phyloP scores from a whole-genome alignment of 352 stramenopile genomes.

The Saprolegnia diclina region DNA sequence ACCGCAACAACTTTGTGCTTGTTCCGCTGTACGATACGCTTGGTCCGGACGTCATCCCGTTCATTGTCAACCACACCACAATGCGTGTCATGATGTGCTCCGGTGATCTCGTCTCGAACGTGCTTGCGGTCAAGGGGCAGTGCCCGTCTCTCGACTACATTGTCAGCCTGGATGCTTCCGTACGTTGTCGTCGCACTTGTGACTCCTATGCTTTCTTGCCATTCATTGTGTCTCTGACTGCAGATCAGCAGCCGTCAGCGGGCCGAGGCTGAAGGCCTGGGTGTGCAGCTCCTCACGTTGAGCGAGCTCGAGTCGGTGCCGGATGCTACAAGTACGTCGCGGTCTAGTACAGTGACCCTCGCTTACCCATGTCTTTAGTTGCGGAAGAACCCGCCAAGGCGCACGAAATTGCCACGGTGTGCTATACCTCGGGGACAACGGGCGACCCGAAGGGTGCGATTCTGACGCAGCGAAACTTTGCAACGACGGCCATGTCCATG shows the following conservation, averaged over 20 bases:
- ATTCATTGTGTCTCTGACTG: neutral
- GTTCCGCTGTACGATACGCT: conserved; percentile 81
- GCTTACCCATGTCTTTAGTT: conserved; percentile 28
- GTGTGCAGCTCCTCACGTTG: conserved; percentile 15
- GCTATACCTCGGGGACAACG: conserved; percentile 95
- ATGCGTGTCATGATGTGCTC: conserved; percentile 50
- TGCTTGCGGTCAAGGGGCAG: conserved; percentile 47
- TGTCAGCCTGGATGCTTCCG: conserved; percentile 16
- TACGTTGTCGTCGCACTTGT: neutral
- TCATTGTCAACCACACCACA: conserved; percentile 70
- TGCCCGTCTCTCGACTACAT: conserved; percentile 51
- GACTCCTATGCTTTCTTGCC: neutral
- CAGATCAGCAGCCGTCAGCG: conserved; percentile 8
- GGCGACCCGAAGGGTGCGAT: conserved; percentile 95
- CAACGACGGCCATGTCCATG: conserved; percentile 28
- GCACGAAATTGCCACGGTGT: conserved; percentile 89
- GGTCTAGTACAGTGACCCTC: neutral
- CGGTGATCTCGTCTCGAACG: conserved; percentile 48
- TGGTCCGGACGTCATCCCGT: conserved; percentile 57
- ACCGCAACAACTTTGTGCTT: conserved; percentile 58
- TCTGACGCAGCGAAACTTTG: conserved; percentile 84
- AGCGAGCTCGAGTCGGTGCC: conserved; percentile 17
- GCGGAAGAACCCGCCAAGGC: conserved; percentile 45
- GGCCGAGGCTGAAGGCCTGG: conserved; percentile 3
- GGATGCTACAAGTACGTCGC: conserved; percentile 17